These are phyloP conservation scores for Pseudoneurospora amorphoporcata DNA, from an alignment of 495 filamentous ascomycete species.

Conservation along the genomic window DNA sequence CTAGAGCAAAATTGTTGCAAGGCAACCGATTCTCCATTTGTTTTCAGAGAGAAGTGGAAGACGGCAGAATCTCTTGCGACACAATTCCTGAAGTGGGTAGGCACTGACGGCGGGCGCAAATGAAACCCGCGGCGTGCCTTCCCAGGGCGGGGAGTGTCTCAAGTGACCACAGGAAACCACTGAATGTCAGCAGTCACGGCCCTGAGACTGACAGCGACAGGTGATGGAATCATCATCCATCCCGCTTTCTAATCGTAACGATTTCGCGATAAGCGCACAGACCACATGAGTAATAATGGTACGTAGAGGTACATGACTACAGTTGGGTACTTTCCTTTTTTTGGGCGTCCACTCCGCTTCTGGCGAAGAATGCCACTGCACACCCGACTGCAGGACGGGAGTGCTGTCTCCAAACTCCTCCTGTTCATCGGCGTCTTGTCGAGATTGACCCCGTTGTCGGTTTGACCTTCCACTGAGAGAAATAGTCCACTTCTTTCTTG, in stretches of 20 bases:
- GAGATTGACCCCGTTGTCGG: background rate
- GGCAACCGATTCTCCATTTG: background rate
- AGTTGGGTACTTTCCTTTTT: too few species aligned
- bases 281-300: background rate
- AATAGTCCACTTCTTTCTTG: background rate
- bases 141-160: background rate
- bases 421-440: background rate
- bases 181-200: background rate
- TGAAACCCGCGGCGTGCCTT: background rate
- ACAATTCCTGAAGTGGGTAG: background rate
- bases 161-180: background rate
- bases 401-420: background rate
- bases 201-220: background rate
- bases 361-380: background rate
- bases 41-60: background rate
- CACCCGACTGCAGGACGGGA: too few species aligned
- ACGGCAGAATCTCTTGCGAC: background rate
- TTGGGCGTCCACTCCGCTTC: background rate
- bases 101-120: background rate
- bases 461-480: background rate
- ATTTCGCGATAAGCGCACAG: background rate
- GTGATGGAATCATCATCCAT: background rate
- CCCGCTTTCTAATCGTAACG: background rate
- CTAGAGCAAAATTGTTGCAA: background rate
- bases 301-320: background rate